These are phyloP conservation scores for Apiospora aurea DNA, from an alignment of 2,329 filamentous ascomycete species.

Conservation along the genomic window DNA sequence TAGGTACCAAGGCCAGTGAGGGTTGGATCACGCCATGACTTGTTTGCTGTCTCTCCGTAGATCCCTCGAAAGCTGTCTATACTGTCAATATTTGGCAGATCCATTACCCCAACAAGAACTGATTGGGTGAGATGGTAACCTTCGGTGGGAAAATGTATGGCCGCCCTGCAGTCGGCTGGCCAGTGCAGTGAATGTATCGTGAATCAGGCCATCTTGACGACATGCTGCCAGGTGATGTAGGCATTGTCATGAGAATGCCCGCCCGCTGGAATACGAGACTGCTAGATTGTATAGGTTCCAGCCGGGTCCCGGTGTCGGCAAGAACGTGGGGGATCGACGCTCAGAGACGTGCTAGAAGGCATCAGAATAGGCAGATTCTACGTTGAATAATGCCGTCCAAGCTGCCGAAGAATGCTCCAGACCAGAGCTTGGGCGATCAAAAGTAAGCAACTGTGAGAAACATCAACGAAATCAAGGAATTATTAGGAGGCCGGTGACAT, in stretches of 20 bases:
- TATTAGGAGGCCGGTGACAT: not conserved
- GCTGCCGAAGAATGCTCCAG: not conserved
- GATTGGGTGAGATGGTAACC: not conserved
- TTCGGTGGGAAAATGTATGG: not conserved
- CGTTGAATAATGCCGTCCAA: not conserved
- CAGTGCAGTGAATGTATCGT: not conserved
- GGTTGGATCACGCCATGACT: not conserved
- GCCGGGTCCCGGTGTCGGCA: not conserved
- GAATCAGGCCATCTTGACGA: not conserved
- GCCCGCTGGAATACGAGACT: not conserved
- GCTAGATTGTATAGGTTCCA: not conserved
- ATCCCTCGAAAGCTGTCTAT: not conserved
- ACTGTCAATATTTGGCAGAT: not conserved
- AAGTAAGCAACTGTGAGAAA: not conserved
- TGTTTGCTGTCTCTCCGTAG: not conserved
- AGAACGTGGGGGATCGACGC: not conserved
- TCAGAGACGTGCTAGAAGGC: not conserved
- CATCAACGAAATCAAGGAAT: not conserved
- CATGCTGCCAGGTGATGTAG: not conserved
- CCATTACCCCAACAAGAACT: not conserved
- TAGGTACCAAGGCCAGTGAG: not conserved
- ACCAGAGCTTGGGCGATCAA: not conserved
- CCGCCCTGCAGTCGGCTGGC: not conserved
- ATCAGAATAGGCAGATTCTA: not conserved
- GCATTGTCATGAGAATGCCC: not conserved